phyloP scores from a whole-genome alignment of 805 yeast genomes.

The Starmera pachycereana region DNA sequence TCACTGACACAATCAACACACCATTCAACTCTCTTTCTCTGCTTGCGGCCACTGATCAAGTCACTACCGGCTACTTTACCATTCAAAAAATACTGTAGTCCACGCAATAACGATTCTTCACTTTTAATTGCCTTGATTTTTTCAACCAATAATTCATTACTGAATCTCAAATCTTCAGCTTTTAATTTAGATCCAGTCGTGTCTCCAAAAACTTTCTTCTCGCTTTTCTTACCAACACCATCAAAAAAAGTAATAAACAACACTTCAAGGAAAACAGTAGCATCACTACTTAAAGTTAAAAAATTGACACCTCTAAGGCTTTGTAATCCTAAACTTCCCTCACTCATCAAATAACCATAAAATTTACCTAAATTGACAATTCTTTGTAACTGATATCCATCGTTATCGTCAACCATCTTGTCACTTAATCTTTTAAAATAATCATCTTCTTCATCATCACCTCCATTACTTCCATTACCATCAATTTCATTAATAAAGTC shows the following conservation, averaged over 20 bases:
- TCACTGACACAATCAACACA: slow-evolving; percentile 47
- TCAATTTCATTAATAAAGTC: slow-evolving; percentile 70
- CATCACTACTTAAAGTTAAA: slow-evolving; percentile 48
- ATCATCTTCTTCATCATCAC: slow-evolving; percentile 20
- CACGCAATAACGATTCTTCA: slow-evolving; percentile 48
- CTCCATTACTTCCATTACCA: slow-evolving; percentile 30
- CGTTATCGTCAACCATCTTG: slow-evolving; percentile 32
- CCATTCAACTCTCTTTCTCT: slow-evolving; percentile 53
- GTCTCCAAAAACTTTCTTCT: slow-evolving; percentile 20
- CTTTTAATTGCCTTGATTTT: slow-evolving; percentile 45
- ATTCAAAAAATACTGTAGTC: slow-evolving; percentile 52
- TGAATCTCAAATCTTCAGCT: slow-evolving; percentile 25
- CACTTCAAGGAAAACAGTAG: slow-evolving; percentile 62
- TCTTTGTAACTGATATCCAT: slow-evolving; percentile 45
- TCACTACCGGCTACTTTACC: slow-evolving; percentile 35
- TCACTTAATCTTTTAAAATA: slow-evolving; percentile 17
- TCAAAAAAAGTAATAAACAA: slow-evolving; percentile 60
- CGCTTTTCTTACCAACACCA: slow-evolving; percentile 52
- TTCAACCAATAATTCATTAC: slow-evolving; percentile 39
- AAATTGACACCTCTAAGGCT: slow-evolving; percentile 66
- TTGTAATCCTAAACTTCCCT: slow-evolving; percentile 65
- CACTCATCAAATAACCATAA: slow-evolving; percentile 67
- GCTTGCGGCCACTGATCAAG: slow-evolving; percentile 42
- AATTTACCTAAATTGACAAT: slow-evolving; percentile 70
- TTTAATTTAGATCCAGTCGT: slow-evolving; percentile 23